phyloP scores from a whole-genome alignment of 176 grass and related monocot genomes.

The Pontederia crassipes region DNA sequence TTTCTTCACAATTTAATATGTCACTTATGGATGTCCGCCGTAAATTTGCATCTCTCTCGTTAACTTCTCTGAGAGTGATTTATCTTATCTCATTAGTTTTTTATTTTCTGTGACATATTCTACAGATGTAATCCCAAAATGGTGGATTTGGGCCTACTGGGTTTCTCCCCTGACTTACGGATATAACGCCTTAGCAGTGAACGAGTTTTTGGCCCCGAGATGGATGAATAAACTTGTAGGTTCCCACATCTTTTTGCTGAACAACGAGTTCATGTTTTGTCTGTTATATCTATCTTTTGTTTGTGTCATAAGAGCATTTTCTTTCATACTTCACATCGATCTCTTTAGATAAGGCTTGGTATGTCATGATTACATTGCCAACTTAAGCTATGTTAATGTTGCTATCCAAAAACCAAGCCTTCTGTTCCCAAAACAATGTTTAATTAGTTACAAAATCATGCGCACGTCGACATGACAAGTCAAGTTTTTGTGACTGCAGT shows the following conservation, averaged over 20 bases:
- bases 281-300: too few relatives aligned
- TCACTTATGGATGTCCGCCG: background rate
- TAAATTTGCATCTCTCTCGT: too few relatives aligned
- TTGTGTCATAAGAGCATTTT: too few relatives aligned
- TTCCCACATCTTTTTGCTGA: background rate
- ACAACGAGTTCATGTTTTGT: background rate
- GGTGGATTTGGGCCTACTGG: constrained; percentile 99
- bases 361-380: too few relatives aligned
- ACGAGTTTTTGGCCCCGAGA: constrained; percentile 83
- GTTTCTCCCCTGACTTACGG: constrained; percentile 78
- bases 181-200: constrained; percentile 74
- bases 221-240: constrained; percentile 55
- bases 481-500: too few relatives aligned
- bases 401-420: too few relatives aligned
- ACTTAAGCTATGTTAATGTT: too few relatives aligned
- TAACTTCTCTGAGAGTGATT: background rate
- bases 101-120: background rate
- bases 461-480: too few relatives aligned
- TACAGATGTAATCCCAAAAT: constrained; percentile 73
- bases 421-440: constrained; percentile 9
- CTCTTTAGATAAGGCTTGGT: too few relatives aligned
- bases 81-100: constrained; percentile 15
- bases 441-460: too few relatives aligned
- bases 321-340: too few relatives aligned
- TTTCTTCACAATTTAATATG: constrained; percentile 4